phyloP scores from a whole-genome alignment of 108 stramenopile genomes.

The Phaeodactylum tricornutum region DNA sequence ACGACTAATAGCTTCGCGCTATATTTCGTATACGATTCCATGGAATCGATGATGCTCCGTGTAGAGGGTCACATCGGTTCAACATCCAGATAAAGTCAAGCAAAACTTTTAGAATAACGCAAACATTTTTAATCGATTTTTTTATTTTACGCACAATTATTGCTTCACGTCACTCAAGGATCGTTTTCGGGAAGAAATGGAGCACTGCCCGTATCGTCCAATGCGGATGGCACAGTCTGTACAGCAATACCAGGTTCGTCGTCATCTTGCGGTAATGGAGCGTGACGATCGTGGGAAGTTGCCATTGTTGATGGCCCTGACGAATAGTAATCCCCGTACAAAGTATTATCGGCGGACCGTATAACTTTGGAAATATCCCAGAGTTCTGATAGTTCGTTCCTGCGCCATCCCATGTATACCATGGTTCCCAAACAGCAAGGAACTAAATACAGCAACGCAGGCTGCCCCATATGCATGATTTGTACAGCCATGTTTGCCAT shows the following conservation, averaged over 20 bases:
- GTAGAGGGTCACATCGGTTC: no score
- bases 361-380: conserved; percentile 71
- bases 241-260: neutral
- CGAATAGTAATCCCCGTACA: conserved; percentile 20
- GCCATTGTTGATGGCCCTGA: neutral
- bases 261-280: conserved; percentile 4
- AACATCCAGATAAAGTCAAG: no score
- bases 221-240: neutral
- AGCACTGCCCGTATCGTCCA: neutral
- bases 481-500: conserved; percentile 87
- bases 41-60: no score
- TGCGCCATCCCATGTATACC: conserved; percentile 36
- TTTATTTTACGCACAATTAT: no score
- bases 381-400: conserved; percentile 52
- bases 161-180: no score
- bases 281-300: neutral
- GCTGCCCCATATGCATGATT: conserved; percentile 80
- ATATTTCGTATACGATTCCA: no score
- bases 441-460: conserved; percentile 87
- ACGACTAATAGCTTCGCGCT: no score
- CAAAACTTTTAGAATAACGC: no score
- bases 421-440: conserved; percentile 84
- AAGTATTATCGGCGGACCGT: conserved; percentile 41
- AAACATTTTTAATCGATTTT: no score
- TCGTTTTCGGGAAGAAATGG: no score